These are phyloP conservation scores for Psilocybe azurescens DNA, from an alignment of 768 basidiomycete genomes.

Conservation along the genomic window DNA sequence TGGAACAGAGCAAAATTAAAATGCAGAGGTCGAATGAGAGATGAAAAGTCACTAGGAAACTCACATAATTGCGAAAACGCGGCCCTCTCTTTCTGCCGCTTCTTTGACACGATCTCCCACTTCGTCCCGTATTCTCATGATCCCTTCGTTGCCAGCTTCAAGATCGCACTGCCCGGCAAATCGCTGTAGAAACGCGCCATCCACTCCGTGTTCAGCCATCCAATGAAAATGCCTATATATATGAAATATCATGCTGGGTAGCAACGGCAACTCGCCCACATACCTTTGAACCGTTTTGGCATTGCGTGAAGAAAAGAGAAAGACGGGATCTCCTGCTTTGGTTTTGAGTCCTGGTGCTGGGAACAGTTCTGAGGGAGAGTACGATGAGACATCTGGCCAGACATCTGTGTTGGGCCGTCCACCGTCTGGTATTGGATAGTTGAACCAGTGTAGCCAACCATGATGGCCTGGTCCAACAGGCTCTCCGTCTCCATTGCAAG, in stretches of 20 bases:
- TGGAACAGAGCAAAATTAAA: background rate
- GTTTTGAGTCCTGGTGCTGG: conserved; percentile 69
- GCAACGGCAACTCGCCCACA: background rate
- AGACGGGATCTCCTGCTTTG: conserved; percentile 59
- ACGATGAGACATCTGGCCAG: conserved; percentile 81
- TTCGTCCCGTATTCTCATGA: conserved; percentile 72
- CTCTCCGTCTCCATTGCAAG: conserved; percentile 70
- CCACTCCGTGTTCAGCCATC: conserved; percentile 85
- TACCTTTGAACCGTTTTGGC: conserved; percentile 72
- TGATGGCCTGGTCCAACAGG: conserved; percentile 78
- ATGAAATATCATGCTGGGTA: conserved; percentile 2
- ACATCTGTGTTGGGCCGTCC: conserved; percentile 77
- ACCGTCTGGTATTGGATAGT: conserved; percentile 67
- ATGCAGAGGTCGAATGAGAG: background rate
- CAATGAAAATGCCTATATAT: conserved; percentile 68
- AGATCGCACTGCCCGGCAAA: conserved; percentile 74
- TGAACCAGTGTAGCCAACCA: conserved; percentile 89
- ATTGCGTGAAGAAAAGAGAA: conserved; percentile 81
- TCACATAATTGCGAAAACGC: conserved; percentile 87
- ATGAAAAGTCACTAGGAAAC: conserved; percentile 27
- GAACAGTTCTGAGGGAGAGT: conserved; percentile 73
- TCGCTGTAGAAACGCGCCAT: conserved; percentile 83
- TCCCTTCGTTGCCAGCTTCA: conserved; percentile 56
- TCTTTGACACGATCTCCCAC: conserved; percentile 73
- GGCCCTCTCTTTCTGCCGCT: conserved; percentile 79